phyloP scores from a whole-genome alignment of 139 green algal species.

The Closterium sp. region DNA sequence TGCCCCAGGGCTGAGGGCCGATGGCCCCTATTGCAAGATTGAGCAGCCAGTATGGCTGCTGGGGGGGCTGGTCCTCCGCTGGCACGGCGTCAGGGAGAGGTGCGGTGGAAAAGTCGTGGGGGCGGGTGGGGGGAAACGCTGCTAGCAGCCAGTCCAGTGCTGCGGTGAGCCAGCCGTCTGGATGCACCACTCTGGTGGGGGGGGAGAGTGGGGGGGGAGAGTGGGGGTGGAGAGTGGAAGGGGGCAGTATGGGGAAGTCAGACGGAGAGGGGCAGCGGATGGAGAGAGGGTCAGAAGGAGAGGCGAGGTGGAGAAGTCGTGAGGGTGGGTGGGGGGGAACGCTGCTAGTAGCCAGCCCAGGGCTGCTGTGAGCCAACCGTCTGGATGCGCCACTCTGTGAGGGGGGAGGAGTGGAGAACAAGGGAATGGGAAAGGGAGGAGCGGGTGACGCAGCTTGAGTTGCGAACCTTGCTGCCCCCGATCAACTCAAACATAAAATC shows the following conservation, averaged over 20 bases:
- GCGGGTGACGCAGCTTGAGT: neutral
- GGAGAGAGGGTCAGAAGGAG: too few relatives aligned
- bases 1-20: neutral
- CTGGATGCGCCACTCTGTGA: constrained; percentile 23
- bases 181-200: constrained; percentile 21
- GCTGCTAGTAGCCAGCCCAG: constrained; percentile 13
- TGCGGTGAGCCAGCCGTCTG: constrained; percentile 16
- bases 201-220: too few relatives aligned
- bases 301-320: neutral
- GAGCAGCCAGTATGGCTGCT: constrained; percentile 1
- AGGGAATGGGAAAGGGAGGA: neutral
- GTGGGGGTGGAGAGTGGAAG: too few relatives aligned
- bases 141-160: constrained; percentile 12
- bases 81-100: too few relatives aligned
- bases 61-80: neutral
- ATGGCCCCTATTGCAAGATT: neutral
- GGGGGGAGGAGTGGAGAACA: neutral
- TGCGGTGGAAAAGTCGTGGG: neutral
- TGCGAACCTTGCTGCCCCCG: too few relatives aligned
- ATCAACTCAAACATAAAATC: too few relatives aligned
- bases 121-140: neutral
- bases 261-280: too few relatives aligned
- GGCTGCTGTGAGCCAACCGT: constrained; percentile 25
- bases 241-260: too few relatives aligned
- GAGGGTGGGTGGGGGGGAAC: neutral